Percentiles rank a stretch among this genome's conserved stretches.
phyloP scores from a whole-genome alignment of 139 green algal genomes.

The Chlorella sorokiniana region DNA sequence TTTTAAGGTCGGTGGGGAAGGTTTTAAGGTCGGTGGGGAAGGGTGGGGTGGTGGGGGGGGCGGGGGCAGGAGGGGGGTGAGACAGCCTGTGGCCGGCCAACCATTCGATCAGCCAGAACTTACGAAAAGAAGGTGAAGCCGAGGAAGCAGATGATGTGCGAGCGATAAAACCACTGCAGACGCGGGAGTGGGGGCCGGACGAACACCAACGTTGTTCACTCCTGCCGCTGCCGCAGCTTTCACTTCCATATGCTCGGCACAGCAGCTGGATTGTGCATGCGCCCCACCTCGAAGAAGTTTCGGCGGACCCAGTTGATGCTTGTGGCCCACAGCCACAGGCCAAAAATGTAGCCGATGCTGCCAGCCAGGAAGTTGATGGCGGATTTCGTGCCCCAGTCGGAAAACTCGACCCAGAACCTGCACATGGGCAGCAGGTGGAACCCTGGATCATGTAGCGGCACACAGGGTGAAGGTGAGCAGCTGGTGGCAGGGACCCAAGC shows the following conservation, averaged over 20 bases:
- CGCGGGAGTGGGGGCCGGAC: neutral
- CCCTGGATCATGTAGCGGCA: neutral
- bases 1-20: no score
- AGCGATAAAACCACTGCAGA: slow-evolving; percentile 40
- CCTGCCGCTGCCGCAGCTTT: neutral
- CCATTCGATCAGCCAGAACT: no score
- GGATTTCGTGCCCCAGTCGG: neutral
- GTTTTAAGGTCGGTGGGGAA: no score
- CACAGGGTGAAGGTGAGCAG: no score
- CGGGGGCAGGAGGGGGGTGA: no score
- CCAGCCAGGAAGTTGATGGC: slow-evolving; percentile 36
- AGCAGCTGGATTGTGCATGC: neutral
- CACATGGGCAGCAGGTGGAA: neutral
- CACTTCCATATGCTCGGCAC: neutral
- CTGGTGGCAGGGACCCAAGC: no score
- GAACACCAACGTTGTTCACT: neutral
- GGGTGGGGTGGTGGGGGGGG: no score
- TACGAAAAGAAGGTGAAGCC: slow-evolving; percentile 48
- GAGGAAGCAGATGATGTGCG: slow-evolving; percentile 44
- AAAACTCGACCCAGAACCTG: slow-evolving; percentile 19
- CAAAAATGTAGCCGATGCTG: slow-evolving; percentile 20
- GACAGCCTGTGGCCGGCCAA: no score
- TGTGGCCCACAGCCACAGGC: slow-evolving; percentile 32
- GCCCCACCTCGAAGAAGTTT: slow-evolving; percentile 31
- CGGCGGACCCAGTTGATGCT: slow-evolving; percentile 28